Base-by-base conservation (phyloP, 345 rosid genomes). In the Clausena lansium region DNA sequence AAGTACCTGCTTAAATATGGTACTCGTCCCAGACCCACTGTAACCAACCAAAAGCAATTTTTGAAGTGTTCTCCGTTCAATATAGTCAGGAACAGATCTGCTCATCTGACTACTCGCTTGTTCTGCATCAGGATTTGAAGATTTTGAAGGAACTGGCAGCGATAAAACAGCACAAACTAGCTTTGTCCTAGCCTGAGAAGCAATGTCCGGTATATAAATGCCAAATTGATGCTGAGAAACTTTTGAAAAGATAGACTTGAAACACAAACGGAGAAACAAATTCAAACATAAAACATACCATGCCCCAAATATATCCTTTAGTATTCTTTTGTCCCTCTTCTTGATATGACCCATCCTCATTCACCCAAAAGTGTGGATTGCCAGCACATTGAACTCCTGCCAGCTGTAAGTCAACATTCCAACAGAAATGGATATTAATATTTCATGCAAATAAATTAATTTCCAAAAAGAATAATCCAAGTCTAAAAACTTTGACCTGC, bases 381-480 rank as follows among this genome's bases (percentile, higher is more conserved):
- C 99, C 99, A 20, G 99, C 99, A 85, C 98, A 94, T 13, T 97
- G 99, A 86, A 97, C 99, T 74, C 99, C 99, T 25, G 99, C 98
- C 83, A 97, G 78, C 99, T 94, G 92, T 90, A 86, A 17, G 57
- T 52, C 17, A 5, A 83, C n/a, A 14, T 78, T 57, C 64, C 64
- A 77, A 82, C 60, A 76, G 77, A 79, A 62, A 75, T 45, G 5
- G 24, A 35, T 65, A 45, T 72, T 71, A 35, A 65, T 38, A 60
- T 54, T 24, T 58, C 67, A 73, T 57, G 77, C 38, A 59, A 64
- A 81, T 71, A 74, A 65, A 41, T 52, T 38, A 81, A 27, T 68
- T 61, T 22, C 67, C 60, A 13, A 15, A 27, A 20, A n/a, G 61
- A 78, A 72, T 33, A 35, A 20, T 11, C 55, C 50, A 74, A 45